Evolutionary conservation across 1,284 basidiomycete genomes (phyloP), one percentile per base, ranked within the genome.

Genomic region (Trametes polyzona): DNA sequence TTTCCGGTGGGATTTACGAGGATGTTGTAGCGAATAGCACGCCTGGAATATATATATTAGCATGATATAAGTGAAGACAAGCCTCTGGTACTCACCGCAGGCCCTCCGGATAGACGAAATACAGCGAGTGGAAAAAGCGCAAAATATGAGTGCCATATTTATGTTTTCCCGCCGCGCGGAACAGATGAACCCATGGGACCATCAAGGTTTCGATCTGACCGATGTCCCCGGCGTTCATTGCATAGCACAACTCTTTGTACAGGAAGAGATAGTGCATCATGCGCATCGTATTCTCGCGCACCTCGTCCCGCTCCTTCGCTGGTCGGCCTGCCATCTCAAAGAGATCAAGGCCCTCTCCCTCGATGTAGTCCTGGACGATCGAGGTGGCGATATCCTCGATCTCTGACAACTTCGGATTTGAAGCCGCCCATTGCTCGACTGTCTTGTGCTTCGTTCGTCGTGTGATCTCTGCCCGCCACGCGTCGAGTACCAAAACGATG

Each of bases 211-310:
- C 72, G 1, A 77, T 49, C 0, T 67, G 66, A 0, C 74, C 73
- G 53, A 78, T 73, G 44, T 77, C 75, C 0, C 77, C 73, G 1
- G 57, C 36, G 35, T 74, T 74, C 63, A 74, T 63, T 0, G 73
- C 68, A 48, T 70, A 66, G 1, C 64, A 57, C 0, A 73, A 52
- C 36, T 75, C 72, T 36, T 73, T 67, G 41, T 76, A 74, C 0
- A 75, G 62, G 0, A 76, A 56, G 21, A 71, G 67, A 29, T 74
- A 65, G 23, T 71, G 56, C 0, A 73, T 54, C 4, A 47, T 47
- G 0, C 76, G 51, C 0, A 70, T 27, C 0, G 59, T 55, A 37
- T 78, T 77, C 51, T 76, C 73, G 2, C 47, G 37, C 9, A 68
- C 62, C 26, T 65, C 17, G 51, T 78, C 75, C 2, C 68, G 63